These are phyloP conservation scores for Quercus gilva DNA, from an alignment of 306 rosid genomes.

Conservation along the genomic window DNA sequence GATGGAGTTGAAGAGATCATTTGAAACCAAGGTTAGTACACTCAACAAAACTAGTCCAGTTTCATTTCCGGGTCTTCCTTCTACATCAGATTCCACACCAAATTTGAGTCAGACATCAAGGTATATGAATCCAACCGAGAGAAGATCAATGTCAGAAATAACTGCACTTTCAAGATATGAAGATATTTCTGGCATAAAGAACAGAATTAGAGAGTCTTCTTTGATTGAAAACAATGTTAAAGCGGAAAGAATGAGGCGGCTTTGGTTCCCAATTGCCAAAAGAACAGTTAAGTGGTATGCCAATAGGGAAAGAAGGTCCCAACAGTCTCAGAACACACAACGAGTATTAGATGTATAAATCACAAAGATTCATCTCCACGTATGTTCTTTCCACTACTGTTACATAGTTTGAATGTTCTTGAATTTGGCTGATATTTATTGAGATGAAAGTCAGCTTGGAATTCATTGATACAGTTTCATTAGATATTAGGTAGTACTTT, in stretches of 20 bases:
- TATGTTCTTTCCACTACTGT: neutral
- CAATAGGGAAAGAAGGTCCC: constrained; percentile 71
- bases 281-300: constrained; percentile 94
- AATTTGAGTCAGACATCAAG: constrained; percentile 30
- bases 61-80: constrained; percentile 18
- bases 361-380: constrained; percentile 9
- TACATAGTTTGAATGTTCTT: neutral
- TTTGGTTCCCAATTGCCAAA: constrained; percentile 86
- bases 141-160: constrained; percentile 86
- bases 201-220: constrained; percentile 33
- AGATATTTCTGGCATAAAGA: constrained; percentile 34
- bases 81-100: constrained; percentile 23
- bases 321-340: constrained; percentile 34
- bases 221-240: constrained; percentile 39
- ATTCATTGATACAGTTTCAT: constrained; percentile 18
- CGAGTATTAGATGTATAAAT: constrained; percentile 50
- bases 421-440: neutral
- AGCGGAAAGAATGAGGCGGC: constrained; percentile 64
- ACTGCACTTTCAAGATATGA: constrained; percentile 62
- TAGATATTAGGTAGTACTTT: constrained; percentile 28
- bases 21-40: constrained; percentile 52
- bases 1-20: constrained; percentile 62
- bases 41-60: constrained; percentile 28
- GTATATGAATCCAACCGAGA: constrained; percentile 36
- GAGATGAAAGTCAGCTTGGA: constrained; percentile 18